Evolutionary conservation across 169 alveolate species (phyloP), one percentile per base, ranked within the genome.

Genomic region (Perkinsus olseni): DNA sequence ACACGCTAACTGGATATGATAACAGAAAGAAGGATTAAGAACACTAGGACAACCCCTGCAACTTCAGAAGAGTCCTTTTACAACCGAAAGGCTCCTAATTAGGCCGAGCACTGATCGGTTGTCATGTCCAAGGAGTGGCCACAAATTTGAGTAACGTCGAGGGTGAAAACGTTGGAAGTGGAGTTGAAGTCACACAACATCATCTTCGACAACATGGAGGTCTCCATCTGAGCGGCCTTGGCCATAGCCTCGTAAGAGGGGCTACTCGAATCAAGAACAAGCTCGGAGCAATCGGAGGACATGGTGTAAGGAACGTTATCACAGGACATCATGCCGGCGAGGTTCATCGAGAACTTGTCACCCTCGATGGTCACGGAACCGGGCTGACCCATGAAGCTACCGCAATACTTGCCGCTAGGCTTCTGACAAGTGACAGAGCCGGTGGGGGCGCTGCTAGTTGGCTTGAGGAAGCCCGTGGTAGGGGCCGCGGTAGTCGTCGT

Each of bases 241-340:
- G 82, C 82, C 82, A 62, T 62, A 62, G 82, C 82, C 82, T 62
- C 82, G 82, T 62, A 62, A 13, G 82, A 62, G 82, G 82, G 82
- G 31, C 31, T 62, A 62, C 31, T 62, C 28, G 82, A 62, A 24
- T 62, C 82, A 4, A 62, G 34, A 24, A 62, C 34, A 13, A 62
- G 34, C 34, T 62, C 37, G 82, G 82, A 62, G 82, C 82, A 62
- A 24, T 62, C 82, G 31, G 82, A 62, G 82, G 82, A 62, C 82
- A 62, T 62, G 17, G 82, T 62, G 82, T 6, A 62, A 24, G 82
- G 82, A 24, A 62, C 82, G 82, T 62, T 24, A 24, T 62, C 82
- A 62, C 82, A 62, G 82, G 82, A 21, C 82, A 62, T 62, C 34
- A 1, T 8, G 31, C 34, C 34, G 31, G 82, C 82, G 82, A 62